These are phyloP conservation scores for Anthracocystis walkeri DNA, from an alignment of 1,284 basidiomycete genomes.

Conservation along the genomic window DNA sequence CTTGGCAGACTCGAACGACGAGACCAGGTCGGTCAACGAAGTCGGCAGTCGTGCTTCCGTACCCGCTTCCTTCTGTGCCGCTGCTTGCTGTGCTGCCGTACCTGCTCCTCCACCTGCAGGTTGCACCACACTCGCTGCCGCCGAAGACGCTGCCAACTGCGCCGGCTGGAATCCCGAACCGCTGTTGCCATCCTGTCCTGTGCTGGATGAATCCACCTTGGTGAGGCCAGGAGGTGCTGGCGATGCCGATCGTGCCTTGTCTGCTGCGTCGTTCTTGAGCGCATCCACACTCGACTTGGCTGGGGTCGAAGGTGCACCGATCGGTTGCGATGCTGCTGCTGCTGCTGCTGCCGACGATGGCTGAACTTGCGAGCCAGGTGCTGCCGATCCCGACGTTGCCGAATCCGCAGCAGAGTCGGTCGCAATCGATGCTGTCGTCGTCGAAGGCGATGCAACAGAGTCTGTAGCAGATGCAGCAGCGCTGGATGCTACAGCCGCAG, in stretches of 20 bases:
- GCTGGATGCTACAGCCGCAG: slow-evolving; percentile 75
- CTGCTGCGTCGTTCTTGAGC: slow-evolving; percentile 20
- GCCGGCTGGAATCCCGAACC: slow-evolving; percentile 52
- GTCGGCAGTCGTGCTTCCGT: slow-evolving; percentile 74
- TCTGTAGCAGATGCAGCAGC: slow-evolving; percentile 36
- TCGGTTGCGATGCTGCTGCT: slow-evolving; percentile 12
- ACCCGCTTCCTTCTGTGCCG: slow-evolving; percentile 56
- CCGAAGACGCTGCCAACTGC: slow-evolving; percentile 69
- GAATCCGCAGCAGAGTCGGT: slow-evolving; percentile 25
- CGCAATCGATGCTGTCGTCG: slow-evolving; percentile 30
- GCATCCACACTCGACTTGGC: slow-evolving; percentile 35
- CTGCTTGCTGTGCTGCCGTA: slow-evolving; percentile 48
- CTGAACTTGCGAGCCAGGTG: slow-evolving; percentile 10
- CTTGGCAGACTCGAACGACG: slow-evolving; percentile 94
- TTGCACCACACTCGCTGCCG: slow-evolving; percentile 70
- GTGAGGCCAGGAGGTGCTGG: slow-evolving; percentile 48
- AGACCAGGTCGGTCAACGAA: slow-evolving; percentile 89
- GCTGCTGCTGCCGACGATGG: slow-evolving; percentile 10
- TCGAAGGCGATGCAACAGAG: slow-evolving; percentile 32
- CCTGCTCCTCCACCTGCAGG: slow-evolving; percentile 58
- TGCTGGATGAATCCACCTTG: slow-evolving; percentile 23
- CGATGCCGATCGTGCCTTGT: slow-evolving; percentile 40
- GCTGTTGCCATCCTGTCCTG: slow-evolving; percentile 5
- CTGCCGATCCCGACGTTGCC: slow-evolving; percentile 21
- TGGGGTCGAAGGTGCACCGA: slow-evolving; percentile 18